These are phyloP conservation scores for Arxiozyma slooffiae DNA, from an alignment of 1,139 yeast genomes.

Conservation along the genomic window DNA sequence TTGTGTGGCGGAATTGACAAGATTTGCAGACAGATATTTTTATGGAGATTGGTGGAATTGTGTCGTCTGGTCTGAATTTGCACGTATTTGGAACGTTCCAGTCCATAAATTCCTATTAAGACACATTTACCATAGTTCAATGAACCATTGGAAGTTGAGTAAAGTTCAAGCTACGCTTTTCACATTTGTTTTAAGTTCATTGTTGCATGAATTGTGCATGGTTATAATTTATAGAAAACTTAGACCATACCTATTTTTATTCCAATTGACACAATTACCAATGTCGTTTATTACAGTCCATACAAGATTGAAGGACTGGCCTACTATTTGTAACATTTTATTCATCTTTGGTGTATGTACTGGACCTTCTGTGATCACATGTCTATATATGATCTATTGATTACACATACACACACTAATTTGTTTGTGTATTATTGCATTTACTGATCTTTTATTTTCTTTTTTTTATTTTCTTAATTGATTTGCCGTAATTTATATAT, in stretches of 20 bases:
- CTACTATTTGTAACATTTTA: constrained; percentile 55
- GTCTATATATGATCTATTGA: constrained; percentile 63
- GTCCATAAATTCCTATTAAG: constrained; percentile 77
- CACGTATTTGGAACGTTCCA: constrained; percentile 85
- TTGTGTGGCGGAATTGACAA: constrained; percentile 70
- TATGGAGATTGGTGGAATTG: constrained; percentile 96
- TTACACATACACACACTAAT: too few relatives aligned
- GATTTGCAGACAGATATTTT: constrained; percentile 77
- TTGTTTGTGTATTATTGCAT: background rate
- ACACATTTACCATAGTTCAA: constrained; percentile 82
- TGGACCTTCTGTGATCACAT: constrained; percentile 81
- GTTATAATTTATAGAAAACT: constrained; percentile 62
- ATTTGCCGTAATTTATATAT: background rate
- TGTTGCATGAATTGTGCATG: constrained; percentile 86
- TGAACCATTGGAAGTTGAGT: constrained; percentile 56
- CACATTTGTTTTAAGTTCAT: constrained; percentile 70
- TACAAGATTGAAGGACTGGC: constrained; percentile 8
- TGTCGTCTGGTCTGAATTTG: constrained; percentile 79
- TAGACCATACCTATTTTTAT: constrained; percentile 64
- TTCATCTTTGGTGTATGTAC: constrained; percentile 84
- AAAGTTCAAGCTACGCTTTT: constrained; percentile 57
- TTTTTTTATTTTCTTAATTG: too few relatives aligned
- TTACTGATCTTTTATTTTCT: too few relatives aligned
- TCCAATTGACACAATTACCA: constrained; percentile 68
- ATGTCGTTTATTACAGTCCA: constrained; percentile 9